Evolutionary conservation across 139 green algal genomes (phyloP), one percentile per base, ranked within the genome.

Genomic region (Chlamydomonas applanata): DNA sequence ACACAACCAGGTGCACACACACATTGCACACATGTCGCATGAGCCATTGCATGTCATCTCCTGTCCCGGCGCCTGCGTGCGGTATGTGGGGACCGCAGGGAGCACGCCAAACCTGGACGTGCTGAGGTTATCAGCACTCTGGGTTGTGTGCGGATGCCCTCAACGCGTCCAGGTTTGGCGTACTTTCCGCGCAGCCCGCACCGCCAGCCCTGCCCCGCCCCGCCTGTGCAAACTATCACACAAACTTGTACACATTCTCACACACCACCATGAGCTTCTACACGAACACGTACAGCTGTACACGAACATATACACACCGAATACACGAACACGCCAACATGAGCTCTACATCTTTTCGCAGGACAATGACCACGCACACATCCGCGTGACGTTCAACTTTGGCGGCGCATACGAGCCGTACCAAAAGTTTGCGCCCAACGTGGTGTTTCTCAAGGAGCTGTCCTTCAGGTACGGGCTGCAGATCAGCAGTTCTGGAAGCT

Each of bases 381-480:
- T 99, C 27, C 93, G 96, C 62, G 88, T 99, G 76, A 97, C 93
- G 75, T 97, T 99, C 85, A 95, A 98, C 77, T 91, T 89, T 67
- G 90, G 89, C 27, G 66, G 52, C 25, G 76, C 69, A 30, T 97
- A 90, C 59, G 90, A 97, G 79, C 90, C 92, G 3, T 79, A 81
- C 57, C 54, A 82, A 57, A 87, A 86, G 24, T 91, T 88, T 79
- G 67, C 45, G 11, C 92, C 93, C 0, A 71, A 89, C 20, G 57
- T 81, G 16, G 80, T 93, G 32, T 95, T 96, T 71, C 61, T 99
- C 20, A 97, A 97, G 77, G 96, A 99, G 86, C 79, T 99, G 9
- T 95, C 90, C 35, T 99, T 97, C 84, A 76, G 62, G 70, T 79
- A 34, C 7, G 71, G 2, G 59, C 3, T 7, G 59, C 29, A 24